Base-by-base conservation (phyloP, 305 asterid genomes). In the Fraxinus velutina region DNA sequence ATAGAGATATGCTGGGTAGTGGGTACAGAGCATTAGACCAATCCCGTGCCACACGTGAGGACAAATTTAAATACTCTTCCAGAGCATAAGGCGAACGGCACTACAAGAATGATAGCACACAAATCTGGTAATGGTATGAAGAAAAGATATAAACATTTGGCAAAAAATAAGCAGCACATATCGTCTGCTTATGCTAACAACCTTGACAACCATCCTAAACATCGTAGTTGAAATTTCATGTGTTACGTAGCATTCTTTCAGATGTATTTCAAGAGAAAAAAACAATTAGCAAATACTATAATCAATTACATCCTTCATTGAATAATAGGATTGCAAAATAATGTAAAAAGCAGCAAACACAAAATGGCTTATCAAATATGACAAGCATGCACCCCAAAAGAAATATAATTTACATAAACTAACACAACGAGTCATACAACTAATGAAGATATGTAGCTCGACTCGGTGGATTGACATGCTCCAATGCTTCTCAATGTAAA, bases 21-120 rank as follows among this genome's bases (percentile, higher is more conserved):
- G 34, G 55, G 34, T 32, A 62, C 77, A 78, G 68, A 37, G 27
- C 72, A 74, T 50, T 34, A 27, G n/a, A 64, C 27, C 77, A 79
- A 73, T 60, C 55, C 64, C 37, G 7, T 22, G 37, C 50, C 80
- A 72, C 62, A 47, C 30, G 39, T 9, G 62, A 71, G 77, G 32
- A 34, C 44, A 44, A 34, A 77, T 60, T 47, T 57, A 71, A 32
- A 24, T 78, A 15, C 75, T 62, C 55, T 12, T 66, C 62, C 68
- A 77, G 8, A 77, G 47, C 79, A 76, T 70, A 83, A 50, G 5
- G 34, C 22, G 75, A 78, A 79, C 8, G 34, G 30, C 66, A 47
- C 10, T 44, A 47, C 7, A 57, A 57, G 68, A 57, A n/a, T 17
- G 29, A 57, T n/a, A 57, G 68, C 29, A 19, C 21, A 57, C 68